phyloP scores from a whole-genome alignment of 805 yeast species.

The Ascoidea asiatica region DNA sequence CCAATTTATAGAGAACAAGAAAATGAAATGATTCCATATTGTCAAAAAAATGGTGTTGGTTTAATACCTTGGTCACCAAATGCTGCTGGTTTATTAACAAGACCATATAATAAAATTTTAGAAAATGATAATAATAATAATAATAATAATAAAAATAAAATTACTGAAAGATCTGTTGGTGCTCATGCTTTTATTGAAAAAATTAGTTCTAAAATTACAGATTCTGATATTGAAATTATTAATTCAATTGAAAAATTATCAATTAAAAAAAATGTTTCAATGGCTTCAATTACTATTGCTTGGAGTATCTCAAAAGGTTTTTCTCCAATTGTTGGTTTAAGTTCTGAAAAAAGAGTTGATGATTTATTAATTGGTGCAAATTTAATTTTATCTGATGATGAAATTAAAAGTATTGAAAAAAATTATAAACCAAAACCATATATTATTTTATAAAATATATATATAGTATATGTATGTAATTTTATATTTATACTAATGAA shows the following conservation, averaged over 20 bases:
- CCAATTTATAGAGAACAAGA: conserved; percentile 48
- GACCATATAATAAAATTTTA: conserved; percentile 24
- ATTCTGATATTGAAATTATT: conserved; percentile 23
- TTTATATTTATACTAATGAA: no score
- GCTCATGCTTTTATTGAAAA: no score
- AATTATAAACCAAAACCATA: conserved; percentile 1
- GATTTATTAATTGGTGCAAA: conserved; percentile 33
- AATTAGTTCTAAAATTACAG: no score
- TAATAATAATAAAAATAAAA: no score
- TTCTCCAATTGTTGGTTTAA: conserved; percentile 44
- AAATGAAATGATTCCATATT: conserved; percentile 41
- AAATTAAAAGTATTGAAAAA: conserved; percentile 5
- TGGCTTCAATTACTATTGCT: conserved; percentile 42
- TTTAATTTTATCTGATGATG: conserved; percentile 20
- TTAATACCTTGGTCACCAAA: conserved; percentile 49
- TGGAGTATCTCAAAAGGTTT: conserved; percentile 41
- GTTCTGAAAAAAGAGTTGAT: conserved; percentile 32
- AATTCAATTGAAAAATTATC: conserved; percentile 42
- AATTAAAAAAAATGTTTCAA: conserved; percentile 27
- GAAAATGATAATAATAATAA: no score
- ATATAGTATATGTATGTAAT: no score
- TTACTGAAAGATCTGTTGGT: no score
- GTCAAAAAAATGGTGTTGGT: conserved; percentile 37
- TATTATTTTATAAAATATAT: no score
- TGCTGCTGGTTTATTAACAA: conserved; percentile 39